Conservation (phyloP, 2,329 filamentous ascomycete species). For the Juglanconis juglandina region DNA sequence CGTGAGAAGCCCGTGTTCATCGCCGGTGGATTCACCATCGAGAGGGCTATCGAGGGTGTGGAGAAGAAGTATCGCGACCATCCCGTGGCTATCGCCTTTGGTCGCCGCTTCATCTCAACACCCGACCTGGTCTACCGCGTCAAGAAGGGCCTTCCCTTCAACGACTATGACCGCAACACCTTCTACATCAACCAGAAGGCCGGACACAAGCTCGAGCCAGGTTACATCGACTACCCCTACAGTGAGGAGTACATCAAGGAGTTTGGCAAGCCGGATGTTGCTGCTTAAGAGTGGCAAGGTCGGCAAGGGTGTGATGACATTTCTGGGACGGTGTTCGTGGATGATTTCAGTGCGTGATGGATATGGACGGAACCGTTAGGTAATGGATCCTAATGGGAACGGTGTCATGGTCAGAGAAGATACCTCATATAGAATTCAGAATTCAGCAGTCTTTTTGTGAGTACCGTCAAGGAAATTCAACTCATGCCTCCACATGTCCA, state of each 20-base stretch:
- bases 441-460: no score
- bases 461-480: no score
- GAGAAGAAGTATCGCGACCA: conserved; percentile 19
- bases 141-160: conserved; percentile 24
- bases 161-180: conserved; percentile 26
- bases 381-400: neutral
- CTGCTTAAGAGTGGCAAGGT: neutral
- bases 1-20: conserved; percentile 30
- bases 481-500: no score
- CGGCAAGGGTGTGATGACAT: neutral
- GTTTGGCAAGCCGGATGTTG: conserved; percentile 18
- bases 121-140: conserved; percentile 32
- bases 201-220: conserved; percentile 19
- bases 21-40: conserved; percentile 28
- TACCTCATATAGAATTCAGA: neutral
- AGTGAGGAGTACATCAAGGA: conserved; percentile 22
- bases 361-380: neutral
- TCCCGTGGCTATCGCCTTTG: conserved; percentile 25
- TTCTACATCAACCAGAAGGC: conserved; percentile 26
- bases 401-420: neutral
- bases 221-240: conserved; percentile 25
- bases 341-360: neutral
- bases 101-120: conserved; percentile 33
- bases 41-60: conserved; percentile 22
- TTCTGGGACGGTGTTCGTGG: neutral